Base-by-base conservation (phyloP, 108 stramenopile genomes). In the Mediolabrus comicus region DNA sequence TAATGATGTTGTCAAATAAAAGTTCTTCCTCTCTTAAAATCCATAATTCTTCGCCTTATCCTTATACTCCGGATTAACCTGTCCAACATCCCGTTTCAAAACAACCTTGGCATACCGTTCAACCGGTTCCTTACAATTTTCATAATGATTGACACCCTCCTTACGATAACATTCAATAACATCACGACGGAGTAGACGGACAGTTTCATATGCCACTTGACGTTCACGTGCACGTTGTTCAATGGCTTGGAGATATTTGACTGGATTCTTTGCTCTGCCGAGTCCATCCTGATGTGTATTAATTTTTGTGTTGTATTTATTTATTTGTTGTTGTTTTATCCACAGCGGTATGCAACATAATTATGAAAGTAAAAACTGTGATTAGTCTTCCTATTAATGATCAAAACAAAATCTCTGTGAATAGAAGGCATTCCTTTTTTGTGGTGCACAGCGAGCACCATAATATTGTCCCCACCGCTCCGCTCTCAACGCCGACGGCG, bases 141-240 rank as follows among this genome's bases (percentile, higher is more conserved):
- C 88, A 69, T 92, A 92, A 65, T 91, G 91, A 67, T 95, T 95
- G 36, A 92, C 89, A 13, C 94, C 94, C 59, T 91, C 88, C 39
- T 77, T 77, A 27, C 91, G 94, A 67, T 92, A 90, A 69, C 94
- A 95, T 51, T 88, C 80, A 59, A 91, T 91, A 29, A 95, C 89
- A 56, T 89, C 82, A 36, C 86, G 83, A n/a, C 94, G 89, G 9
- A 95, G 64, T 17, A 95, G 66, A 32, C 84, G 80, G 43, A 95
- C 94, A 8, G 91, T 95, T 58, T 95, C 94, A 61, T 82, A 78
- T 2, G 94, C 94, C 26, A 95, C 88, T 61, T 92, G 91, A 34
- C 91, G 90, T 68, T 95, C 94, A 38, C 94, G 86, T 26, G 91
- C 94, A 13, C 94, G 88, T 79, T 95, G 94, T 72, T 95, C 94